These are phyloP conservation scores for Malus hybrid DNA, from an alignment of 331 rosid species.

Conservation along the genomic window DNA sequence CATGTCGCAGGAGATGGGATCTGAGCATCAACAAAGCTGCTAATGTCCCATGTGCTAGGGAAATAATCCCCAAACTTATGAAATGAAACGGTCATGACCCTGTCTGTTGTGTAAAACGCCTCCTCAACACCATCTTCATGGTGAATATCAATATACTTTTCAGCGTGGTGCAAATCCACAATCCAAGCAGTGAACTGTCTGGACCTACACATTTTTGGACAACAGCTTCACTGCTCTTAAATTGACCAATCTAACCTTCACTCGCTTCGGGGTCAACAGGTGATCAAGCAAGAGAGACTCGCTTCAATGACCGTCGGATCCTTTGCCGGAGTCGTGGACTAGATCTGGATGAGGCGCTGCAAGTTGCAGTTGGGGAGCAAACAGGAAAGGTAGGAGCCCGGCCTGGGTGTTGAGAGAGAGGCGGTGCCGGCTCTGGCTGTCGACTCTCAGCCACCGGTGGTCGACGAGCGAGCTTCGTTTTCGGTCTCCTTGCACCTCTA, in stretches of 20 bases:
- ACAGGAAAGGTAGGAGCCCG: constrained; percentile 22
- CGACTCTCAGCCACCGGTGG: constrained; percentile 52
- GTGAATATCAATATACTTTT: constrained; percentile 65
- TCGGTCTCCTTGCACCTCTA: constrained; percentile 25
- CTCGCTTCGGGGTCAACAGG: constrained; percentile 49
- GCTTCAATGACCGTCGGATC: constrained; percentile 44
- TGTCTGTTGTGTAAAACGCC: constrained; percentile 86
- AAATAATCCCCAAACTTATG: constrained; percentile 94
- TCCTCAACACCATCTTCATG: constrained; percentile 96
- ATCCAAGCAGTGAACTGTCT: too few relatives aligned
- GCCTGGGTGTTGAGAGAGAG: constrained; percentile 46
- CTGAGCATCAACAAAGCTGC: constrained; percentile 4
- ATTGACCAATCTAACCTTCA: constrained; percentile 35
- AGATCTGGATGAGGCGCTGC: constrained; percentile 86
- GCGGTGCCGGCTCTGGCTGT: constrained; percentile 56
- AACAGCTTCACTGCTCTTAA: constrained; percentile 44
- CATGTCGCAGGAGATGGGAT: too few relatives aligned
- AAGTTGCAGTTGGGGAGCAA: constrained; percentile 72
- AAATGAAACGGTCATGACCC: constrained; percentile 96
- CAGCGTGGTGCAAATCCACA: too few relatives aligned
- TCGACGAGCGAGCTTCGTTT: constrained; percentile 54
- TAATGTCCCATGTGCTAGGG: constrained; percentile 88
- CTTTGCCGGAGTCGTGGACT: constrained; percentile 32
- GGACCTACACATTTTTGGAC: constrained; percentile 4
- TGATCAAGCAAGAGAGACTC: constrained; percentile 44